These are phyloP conservation scores for Naganishia liquefaciens DNA, from an alignment of 1,284 basidiomycete species.

Conservation along the genomic window DNA sequence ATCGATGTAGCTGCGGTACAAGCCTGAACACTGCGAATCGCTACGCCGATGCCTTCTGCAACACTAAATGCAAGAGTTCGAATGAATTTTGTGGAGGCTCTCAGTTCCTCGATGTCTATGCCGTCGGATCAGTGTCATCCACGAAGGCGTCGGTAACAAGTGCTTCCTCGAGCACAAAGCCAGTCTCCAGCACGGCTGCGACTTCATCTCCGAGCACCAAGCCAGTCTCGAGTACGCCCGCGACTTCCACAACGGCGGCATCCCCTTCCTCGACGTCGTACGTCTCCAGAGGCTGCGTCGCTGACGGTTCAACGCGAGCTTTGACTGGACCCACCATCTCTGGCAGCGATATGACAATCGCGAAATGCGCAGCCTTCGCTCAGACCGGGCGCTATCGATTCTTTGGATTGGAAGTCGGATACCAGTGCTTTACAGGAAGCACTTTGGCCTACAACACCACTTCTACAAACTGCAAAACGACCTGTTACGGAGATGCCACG, in stretches of 20 bases:
- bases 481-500: not conserved
- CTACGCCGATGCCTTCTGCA: slow-evolving; percentile 1
- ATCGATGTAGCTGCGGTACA: not conserved
- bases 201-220: not conserved
- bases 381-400: not conserved
- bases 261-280: not conserved
- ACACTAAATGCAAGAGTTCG: not conserved
- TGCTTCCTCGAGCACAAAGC: not conserved
- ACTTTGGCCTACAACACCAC: slow-evolving; percentile 1
- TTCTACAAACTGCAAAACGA: slow-evolving; percentile 2
- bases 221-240: not conserved
- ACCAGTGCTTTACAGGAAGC: slow-evolving; percentile 2
- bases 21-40: not conserved
- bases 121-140: not conserved
- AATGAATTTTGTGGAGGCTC: not conserved
- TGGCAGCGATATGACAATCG: not conserved
- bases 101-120: not conserved
- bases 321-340: not conserved
- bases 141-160: not conserved
- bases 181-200: not conserved
- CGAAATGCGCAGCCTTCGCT: not conserved
- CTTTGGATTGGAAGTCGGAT: not conserved
- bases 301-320: not conserved
- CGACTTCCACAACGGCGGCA: not conserved
- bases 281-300: not conserved